Evolutionary conservation across 208 protist species (phyloP).

Genomic region (Leishmania aethiopica): DNA sequence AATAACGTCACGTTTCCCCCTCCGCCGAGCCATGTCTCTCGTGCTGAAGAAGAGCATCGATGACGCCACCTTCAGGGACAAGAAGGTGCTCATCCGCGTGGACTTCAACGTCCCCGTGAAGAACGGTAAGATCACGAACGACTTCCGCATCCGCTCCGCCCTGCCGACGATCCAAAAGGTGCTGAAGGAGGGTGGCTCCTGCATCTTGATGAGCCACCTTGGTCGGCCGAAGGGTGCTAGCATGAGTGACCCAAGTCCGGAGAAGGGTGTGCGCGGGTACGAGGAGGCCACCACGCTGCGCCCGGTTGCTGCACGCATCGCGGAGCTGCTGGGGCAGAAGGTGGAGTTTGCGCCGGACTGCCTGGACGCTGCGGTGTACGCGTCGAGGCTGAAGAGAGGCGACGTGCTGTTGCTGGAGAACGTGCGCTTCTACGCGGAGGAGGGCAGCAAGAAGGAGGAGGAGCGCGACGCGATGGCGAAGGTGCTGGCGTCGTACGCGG

Average conservation of each 20-base stretch:
- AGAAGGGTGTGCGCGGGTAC: slow-evolving; percentile 55
- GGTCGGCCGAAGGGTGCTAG: slow-evolving; percentile 97
- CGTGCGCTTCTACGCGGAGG: slow-evolving; percentile 98
- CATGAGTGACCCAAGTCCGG: slow-evolving; percentile 59
- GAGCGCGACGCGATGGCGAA: slow-evolving; percentile 88
- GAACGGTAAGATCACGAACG: slow-evolving; percentile 95
- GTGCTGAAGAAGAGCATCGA: slow-evolving; percentile 84
- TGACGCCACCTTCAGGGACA: slow-evolving; percentile 77
- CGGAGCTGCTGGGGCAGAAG: slow-evolving; percentile 80
- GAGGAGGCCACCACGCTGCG: slow-evolving; percentile 87
- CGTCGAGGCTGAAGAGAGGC: slow-evolving; percentile 56
- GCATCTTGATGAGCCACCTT: slow-evolving; percentile 97
- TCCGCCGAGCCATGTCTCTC: slow-evolving; percentile 39
- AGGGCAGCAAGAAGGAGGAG: slow-evolving; percentile 94
- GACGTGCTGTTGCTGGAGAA: slow-evolving; percentile 98
- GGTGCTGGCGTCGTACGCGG: slow-evolving; percentile 93
- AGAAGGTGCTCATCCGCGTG: slow-evolving; percentile 96
- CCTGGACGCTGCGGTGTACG: slow-evolving; percentile 38
- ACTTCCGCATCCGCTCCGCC: slow-evolving; percentile 94
- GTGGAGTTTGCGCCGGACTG: slow-evolving; percentile 79
- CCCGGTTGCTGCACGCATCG: slow-evolving; percentile 89
- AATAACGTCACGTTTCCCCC: background rate
- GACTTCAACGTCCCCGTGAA: slow-evolving; percentile 99
- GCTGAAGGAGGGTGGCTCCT: slow-evolving; percentile 90
- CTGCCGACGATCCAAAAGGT: slow-evolving; percentile 96